Base-by-base conservation (phyloP, 331 rosid species). In the Erythrophleum ivorense region DNA sequence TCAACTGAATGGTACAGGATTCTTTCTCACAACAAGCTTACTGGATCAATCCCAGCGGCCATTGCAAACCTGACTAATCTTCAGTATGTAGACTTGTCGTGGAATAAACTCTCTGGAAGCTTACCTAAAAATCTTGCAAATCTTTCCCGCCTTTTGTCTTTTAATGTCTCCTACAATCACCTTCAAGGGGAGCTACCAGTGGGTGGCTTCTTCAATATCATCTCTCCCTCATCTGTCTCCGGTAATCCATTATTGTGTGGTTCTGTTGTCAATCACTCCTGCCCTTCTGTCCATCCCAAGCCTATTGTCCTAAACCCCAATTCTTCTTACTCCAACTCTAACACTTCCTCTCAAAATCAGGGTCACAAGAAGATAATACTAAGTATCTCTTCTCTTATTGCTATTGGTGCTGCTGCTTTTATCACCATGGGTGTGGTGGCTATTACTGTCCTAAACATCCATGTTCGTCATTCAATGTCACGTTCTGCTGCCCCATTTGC, bases 261-360 rank as follows among this genome's bases (percentile, higher is more conserved):
- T 60, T 92, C 99, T 80, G 80, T 87, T 72, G 91, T 95, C 53
- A 88, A 86, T 60, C 92, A 86, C 29, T 85, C 99, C 40, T 93
- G 99, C 82, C 92, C 92, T 33, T 77, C 97, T 2, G 88, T 88
- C 49, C 99, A 93, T 84, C 99, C 97, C 66, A 95, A 95, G 79
- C 99, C 99, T 18, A 86, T 95, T 48, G 99, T 95, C 84, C 92
- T 95, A 4, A 95, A 95, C 83, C 98, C 99, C 8, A 95, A 95
- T 84, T 95, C 99, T 77, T 89, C 94, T 2, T 73, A 74, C 79
- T 81, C 94, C 41, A 80, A 83, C 31, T 83, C 78, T 18, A 83
- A 85, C 55, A 24, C 86, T 64, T 90, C 97, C 70, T 79, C 88
- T 34, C 80, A 73, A 53, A 70, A 82, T 67, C 82, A 73, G 21